phyloP scores from a whole-genome alignment of 441 rosid genomes.

The Populus hybrid region DNA sequence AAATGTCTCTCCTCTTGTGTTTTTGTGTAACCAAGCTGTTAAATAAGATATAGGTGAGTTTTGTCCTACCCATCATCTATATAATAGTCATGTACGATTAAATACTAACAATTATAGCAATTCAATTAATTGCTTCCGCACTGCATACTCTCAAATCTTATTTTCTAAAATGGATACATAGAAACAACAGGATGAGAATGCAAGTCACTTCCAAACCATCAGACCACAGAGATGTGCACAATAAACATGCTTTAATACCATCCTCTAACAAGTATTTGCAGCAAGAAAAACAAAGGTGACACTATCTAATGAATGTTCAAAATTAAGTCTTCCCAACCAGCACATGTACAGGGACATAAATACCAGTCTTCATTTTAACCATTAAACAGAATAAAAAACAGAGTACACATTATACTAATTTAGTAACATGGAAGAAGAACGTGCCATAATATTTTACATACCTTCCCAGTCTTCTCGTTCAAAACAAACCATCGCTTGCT shows the following conservation, averaged over 20 bases:
- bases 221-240: not conserved
- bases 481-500: slow-evolving; percentile 95
- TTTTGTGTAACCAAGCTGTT: slow-evolving; percentile 95
- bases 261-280: not conserved
- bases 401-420: not conserved
- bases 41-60: not conserved
- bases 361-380: not conserved
- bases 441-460: slow-evolving; percentile 17
- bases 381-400: no score
- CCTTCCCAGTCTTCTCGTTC: slow-evolving; percentile 97
- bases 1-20: slow-evolving; percentile 93
- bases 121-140: no score
- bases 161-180: not conserved
- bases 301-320: not conserved
- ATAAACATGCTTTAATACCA: not conserved
- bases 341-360: not conserved
- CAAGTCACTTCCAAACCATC: not conserved
- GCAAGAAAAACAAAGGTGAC: not conserved
- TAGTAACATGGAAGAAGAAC: not conserved
- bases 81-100: not conserved
- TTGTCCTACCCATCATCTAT: not conserved
- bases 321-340: not conserved
- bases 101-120: no score
- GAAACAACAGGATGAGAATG: not conserved
- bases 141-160: not conserved